A percentile compares a stretch with the other conserved stretches of the same genome.
These are phyloP conservation scores for Colletotrichum endophyticum DNA, from an alignment of 2,329 filamentous ascomycete species.

Conservation along the genomic window DNA sequence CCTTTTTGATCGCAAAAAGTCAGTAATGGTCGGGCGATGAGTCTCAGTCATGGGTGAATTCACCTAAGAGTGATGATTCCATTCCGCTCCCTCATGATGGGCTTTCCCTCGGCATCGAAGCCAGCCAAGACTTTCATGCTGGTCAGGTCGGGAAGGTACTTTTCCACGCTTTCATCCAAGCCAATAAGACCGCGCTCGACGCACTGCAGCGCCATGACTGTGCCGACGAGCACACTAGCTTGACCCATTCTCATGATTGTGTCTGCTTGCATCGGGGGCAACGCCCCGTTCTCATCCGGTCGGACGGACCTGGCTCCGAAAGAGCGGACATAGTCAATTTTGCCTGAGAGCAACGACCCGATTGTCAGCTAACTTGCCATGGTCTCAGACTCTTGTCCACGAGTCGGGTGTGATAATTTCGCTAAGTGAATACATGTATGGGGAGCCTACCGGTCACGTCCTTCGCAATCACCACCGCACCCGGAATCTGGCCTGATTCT, in stretches of 20 bases:
- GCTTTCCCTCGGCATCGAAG: constrained; percentile 44
- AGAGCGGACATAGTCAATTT: constrained; percentile 1
- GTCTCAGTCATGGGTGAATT: not conserved
- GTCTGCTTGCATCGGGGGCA: constrained; percentile 33
- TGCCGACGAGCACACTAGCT: constrained; percentile 49
- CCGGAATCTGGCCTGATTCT: not conserved
- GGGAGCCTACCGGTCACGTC: not conserved
- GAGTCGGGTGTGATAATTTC: not conserved
- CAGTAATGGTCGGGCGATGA: not conserved
- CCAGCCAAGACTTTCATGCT: constrained; percentile 52
- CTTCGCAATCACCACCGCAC: not conserved
- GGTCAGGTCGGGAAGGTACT: constrained; percentile 52
- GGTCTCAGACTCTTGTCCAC: not conserved
- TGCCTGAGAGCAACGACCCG: not conserved
- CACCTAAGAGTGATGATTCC: constrained; percentile 47
- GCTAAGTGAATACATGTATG: not conserved
- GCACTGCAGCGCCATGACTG: constrained; percentile 56
- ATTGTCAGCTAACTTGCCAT: not conserved
- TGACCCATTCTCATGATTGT: constrained; percentile 39
- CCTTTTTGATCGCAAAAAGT: not conserved
- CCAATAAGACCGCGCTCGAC: constrained; percentile 55
- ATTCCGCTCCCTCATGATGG: constrained; percentile 33
- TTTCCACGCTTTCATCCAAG: constrained; percentile 49
- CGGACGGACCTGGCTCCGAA: not conserved
- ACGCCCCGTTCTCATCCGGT: constrained; percentile 26